Evolutionary conservation across 2,329 filamentous ascomycete genomes (phyloP), one percentile per base, ranked within the genome.

Genomic region (Xylariales sp.): DNA sequence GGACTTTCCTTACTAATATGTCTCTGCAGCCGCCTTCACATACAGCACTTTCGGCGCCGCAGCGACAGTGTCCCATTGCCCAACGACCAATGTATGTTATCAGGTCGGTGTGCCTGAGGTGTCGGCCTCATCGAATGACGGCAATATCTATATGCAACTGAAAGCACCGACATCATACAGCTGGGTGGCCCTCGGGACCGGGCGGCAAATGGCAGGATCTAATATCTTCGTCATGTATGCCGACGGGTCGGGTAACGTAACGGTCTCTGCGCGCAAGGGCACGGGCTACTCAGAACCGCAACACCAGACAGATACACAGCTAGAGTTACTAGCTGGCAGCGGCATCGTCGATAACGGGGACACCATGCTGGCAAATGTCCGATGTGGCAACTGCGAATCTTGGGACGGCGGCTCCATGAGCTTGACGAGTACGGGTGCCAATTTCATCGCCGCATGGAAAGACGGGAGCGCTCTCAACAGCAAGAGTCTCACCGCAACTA

Each of bases 141-240:
- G 87, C 63, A 87, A 87, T 74, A 82, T 91, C 62, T 90, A 87
- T 75, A 83, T 91, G 70, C 88, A 89, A 74, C 81, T 91, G 64
- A 79, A 79, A n/a, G 87, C 87, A 3, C 85, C 86, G 1, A 81
- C 81, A 1, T 79, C 78, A 5, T 85, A 85, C 74, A 73, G 77
- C 67, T 91, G 89, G 89, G 82, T 89, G 16, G 85, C 82, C 8
- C 80, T 90, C 18, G 89, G 87, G 36, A 86, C 86, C 39, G 89
- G 89, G 53, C 72, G 74, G 0, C 67, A 70, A 49, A 91, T 91
- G 89, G 48, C 75, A 14, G 85, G 83, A 39, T 77, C 88, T 57
- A 85, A 88, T 75, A 89, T 91, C 65, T 90, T 91, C 74, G 70
- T 91, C 73, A 81, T 90, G 71, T 91, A 91, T 76, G 79, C 85